Base-by-base conservation (phyloP, 2,329 filamentous ascomycete species). In the Venturia nashicola region DNA sequence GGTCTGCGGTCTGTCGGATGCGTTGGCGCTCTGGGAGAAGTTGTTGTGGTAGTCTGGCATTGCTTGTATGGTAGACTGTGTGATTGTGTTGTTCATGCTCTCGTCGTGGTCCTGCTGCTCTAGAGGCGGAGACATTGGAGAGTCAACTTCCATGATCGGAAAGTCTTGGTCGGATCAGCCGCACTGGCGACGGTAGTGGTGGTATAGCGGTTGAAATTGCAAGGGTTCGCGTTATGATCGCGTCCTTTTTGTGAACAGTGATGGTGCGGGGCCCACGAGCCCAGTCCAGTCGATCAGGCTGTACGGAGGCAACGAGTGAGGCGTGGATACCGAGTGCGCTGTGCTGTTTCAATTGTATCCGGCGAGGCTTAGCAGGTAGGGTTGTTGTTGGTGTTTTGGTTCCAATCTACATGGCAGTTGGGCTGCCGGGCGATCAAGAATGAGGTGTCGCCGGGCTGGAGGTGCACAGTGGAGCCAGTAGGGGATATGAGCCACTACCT, bases 11-110 rank as follows among this genome's bases (percentile, higher is more conserved):
- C 80, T 77, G 61, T 64, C 63, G 61, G 68, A 71, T 67, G 66
- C 70, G 57, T 67, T 67, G 27, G 71, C 67, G 67, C 54, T 51
- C 32, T 59, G 42, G 16, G 66, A 7, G 43, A 64, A 39, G 59
- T 16, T 44, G n/a, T 54, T 51, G 5, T 65, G 60, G 34, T 65
- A 59, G n/a, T 62, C 64, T 3, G 64, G 64, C 48, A 59, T 0
- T 34, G 62, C 51, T 8, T 63, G 61, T 34, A 65, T 43, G 39
- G 64, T 65, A 20, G 62, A 64, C 43, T 63, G 64, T 1, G 64
- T 75, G 66, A 73, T 79, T 71, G 77, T 78, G 63, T 76, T 78
- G 70, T 78, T 76, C 73, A 77, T 76, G 71, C 74, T 77, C 66
- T 77, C 76, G 69, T 80, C 78, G 69, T 65, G 60, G 18, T 63